Base-by-base conservation (phyloP, 1,284 basidiomycete species). In the Cutaneotrichosporon mucoides region DNA sequence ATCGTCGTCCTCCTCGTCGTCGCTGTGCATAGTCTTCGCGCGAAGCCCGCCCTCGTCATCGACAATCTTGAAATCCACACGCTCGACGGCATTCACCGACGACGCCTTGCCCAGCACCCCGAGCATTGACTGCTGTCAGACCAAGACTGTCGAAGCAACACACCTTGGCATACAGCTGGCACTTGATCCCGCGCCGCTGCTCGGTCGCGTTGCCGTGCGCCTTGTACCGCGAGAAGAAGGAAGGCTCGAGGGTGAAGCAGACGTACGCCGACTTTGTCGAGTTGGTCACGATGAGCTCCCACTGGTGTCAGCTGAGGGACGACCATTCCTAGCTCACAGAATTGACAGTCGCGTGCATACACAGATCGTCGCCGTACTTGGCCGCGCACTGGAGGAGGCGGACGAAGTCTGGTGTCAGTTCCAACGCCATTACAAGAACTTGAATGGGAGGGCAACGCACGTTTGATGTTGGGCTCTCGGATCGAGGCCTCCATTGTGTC, bases 281-380 rank as follows among this genome's bases (percentile, higher is more conserved):
- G 62, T 78, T 77, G 52, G 73, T 73, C 24, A 73, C 73, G 3
- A 73, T 67, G 7, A 76, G 54, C 46, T 76, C 75, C 73, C 73
- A 76, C 73, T 75, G 49, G 3, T 42, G 36, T 58, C 49, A 56
- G 59, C 5, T 52, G 9, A 8, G 16, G 13, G 10, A 60, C 67
- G 4, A 12, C 2, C 24, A 24, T 24, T 24, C 24, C 9, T 16
- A 53, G 24, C 62, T 62, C 48, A 79, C 77, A 13, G 59, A 52
- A 12, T 68, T 68, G 36, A 65, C 59, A 33, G 67, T 69, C 5
- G 73, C 75, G 51, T 73, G 69, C 16, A 79, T 73, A 55, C 72
- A 66, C 40, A 79, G 67, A 43, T 79, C 77, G 49, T 79, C 77
- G 3, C 77, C 76, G 53, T 73, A 79, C 41, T 69, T 73, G 43